Evolutionary conservation across 2,329 filamentous ascomycete species (phyloP).

Genomic region (Claviceps purpurea): DNA sequence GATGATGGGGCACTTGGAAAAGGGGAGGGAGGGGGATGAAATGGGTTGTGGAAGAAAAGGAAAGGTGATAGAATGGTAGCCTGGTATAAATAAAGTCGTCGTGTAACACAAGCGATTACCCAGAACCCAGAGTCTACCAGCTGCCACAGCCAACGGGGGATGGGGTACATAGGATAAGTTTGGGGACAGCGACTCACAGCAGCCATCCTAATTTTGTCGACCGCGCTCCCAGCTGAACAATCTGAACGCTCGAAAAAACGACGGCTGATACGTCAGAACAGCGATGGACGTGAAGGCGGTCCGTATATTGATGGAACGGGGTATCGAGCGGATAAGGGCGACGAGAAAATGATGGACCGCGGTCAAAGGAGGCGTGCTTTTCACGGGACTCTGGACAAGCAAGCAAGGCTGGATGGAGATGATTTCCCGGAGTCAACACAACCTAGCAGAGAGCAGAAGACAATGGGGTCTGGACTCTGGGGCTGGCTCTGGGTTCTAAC

Average conservation of each 20-base stretch:
- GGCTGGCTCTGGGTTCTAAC: neutral
- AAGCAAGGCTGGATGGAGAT: slow-evolving; percentile 20
- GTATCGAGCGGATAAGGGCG: slow-evolving; percentile 20
- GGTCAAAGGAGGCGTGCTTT: slow-evolving; percentile 18
- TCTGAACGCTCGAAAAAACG: slow-evolving; percentile 3
- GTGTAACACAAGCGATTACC: neutral
- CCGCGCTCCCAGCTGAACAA: slow-evolving; percentile 8
- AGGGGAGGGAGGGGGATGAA: slow-evolving; percentile 3
- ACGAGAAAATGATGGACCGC: slow-evolving; percentile 14
- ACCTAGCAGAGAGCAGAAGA: slow-evolving; percentile 9
- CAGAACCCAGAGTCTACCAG: slow-evolving; percentile 3
- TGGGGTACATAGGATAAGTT: slow-evolving; percentile 3
- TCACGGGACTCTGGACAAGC: slow-evolving; percentile 16
- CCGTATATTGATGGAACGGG: slow-evolving; percentile 13
- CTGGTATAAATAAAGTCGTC: neutral
- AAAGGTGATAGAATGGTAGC: slow-evolving; percentile 2
- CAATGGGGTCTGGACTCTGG: neutral
- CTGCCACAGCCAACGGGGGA: slow-evolving; percentile 3
- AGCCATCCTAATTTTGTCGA: slow-evolving; percentile 27
- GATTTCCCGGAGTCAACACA: slow-evolving; percentile 13
- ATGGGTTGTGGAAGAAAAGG: slow-evolving; percentile 5
- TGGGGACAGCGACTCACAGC: slow-evolving; percentile 22
- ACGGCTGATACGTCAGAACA: neutral
- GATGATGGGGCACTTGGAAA: neutral
- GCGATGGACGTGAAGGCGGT: slow-evolving; percentile 8